Evolutionary conservation across 345 rosid species (phyloP).

Genomic region (Pseudoturritis turrita): DNA sequence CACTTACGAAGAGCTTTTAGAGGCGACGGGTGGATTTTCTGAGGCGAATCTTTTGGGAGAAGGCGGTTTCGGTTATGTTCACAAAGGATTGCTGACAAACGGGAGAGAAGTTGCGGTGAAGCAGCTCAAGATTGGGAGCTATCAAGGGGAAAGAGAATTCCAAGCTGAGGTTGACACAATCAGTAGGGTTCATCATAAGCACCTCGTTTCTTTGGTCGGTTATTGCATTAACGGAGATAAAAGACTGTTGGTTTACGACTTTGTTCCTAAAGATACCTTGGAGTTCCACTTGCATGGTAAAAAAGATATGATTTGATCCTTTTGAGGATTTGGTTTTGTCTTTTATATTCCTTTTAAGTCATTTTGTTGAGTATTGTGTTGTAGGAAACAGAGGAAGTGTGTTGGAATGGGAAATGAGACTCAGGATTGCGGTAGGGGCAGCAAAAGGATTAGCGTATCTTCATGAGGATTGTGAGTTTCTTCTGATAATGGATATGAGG

Average conservation of each 20-base stretch:
- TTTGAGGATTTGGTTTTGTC: neutral
- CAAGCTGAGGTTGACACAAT: constrained; percentile 89
- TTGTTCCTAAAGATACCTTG: constrained; percentile 61
- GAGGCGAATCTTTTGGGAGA: constrained; percentile 60
- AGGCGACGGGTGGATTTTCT: constrained; percentile 67
- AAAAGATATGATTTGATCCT: neutral
- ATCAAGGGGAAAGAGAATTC: constrained; percentile 76
- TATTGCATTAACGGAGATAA: constrained; percentile 54
- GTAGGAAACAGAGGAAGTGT: constrained; percentile 46
- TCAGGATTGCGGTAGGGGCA: constrained; percentile 77
- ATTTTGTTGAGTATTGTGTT: constrained; percentile 24
- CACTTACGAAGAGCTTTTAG: constrained; percentile 54
- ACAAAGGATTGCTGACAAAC: constrained; percentile 60
- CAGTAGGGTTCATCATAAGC: constrained; percentile 87
- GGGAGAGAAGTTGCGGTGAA: constrained; percentile 82
- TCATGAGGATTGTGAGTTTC: constrained; percentile 85
- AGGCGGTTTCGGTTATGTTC: constrained; percentile 86
- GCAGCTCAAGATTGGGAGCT: constrained; percentile 65
- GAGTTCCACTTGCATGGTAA: constrained; percentile 72
- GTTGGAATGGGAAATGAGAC: constrained; percentile 72
- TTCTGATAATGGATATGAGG: neutral
- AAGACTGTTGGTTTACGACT: constrained; percentile 65
- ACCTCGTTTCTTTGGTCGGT: constrained; percentile 78
- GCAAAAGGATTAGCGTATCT: constrained; percentile 91
- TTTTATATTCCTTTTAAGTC: neutral